Evolutionary conservation across 495 filamentous ascomycete species (phyloP), one percentile per base, ranked within the genome.

Genomic region (Penicillium silybi): DNA sequence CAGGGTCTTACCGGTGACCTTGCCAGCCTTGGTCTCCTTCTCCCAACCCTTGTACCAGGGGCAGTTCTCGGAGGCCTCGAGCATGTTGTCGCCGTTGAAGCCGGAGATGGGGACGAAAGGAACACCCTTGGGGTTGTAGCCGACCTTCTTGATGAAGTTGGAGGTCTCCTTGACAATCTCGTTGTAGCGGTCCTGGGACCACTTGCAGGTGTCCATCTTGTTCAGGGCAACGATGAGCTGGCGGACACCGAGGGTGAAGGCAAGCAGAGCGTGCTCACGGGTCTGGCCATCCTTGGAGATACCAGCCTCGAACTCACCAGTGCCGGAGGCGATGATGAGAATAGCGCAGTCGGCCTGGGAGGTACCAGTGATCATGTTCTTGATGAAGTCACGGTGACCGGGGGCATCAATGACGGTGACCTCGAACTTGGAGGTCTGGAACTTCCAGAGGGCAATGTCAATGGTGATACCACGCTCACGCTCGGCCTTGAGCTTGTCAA

Each of bases 261-360:
- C 93, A 73, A 98, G 92, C 71, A 98, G 86, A 81, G 93, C 93
- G 87, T 98, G 93, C 88, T 98, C 93, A 88, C 93, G 93, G 66
- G 93, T 98, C 88, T 98, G 93, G 79, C 93, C 93, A 89, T 98
- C 93, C 89, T 98, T 98, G 85, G 93, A 98, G 87, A 98, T 98
- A 97, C 93, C 93, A 87, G 93, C 93, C 86, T 98, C 93, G 85
- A 98, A 98, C 83, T 98, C 93, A 96, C 93, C 93, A 88, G 92
- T 96, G 80, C 93, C 93, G 68, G 93, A 91, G 66, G 92, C 93
- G 80, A 98, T 98, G 81, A 98, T 97, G 84, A 98, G 92, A 77
- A 98, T 89, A 68, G 95, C 93, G 80, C 92, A 97, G 72, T 98
- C 93, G 69, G 95, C 95, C 84, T 97, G 93, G 72, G 93, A 97